Percentiles rank a stretch among this genome's conserved stretches.
phyloP scores from a whole-genome alignment of 2,329 filamentous ascomycete species.

The Aspergillus sp. region DNA sequence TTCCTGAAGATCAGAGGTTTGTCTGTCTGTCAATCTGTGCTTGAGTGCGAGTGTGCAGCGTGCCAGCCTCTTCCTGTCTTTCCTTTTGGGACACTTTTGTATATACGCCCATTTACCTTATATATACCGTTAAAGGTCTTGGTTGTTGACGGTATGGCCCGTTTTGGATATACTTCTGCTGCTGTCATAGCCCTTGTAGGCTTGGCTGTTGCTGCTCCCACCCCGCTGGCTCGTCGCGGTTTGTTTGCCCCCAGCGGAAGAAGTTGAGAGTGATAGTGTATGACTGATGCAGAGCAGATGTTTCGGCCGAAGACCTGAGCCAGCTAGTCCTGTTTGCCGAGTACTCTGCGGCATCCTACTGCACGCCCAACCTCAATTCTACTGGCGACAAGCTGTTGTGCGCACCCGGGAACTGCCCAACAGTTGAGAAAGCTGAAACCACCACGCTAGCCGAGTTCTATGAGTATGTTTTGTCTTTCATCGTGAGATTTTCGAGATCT shows the following conservation, averaged over 20 bases:
- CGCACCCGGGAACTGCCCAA: constrained; percentile 47
- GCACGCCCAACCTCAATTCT: constrained; percentile 49
- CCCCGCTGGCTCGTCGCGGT: constrained; percentile 24
- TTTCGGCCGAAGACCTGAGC: constrained; percentile 42
- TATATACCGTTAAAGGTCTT: not conserved
- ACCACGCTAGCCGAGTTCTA: constrained; percentile 50
- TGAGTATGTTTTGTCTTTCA: constrained; percentile 37
- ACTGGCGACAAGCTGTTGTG: constrained; percentile 47
- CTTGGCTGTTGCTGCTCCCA: constrained; percentile 9
- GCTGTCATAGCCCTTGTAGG: constrained; percentile 4
- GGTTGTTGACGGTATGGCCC: constrained; percentile 6
- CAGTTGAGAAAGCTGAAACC: constrained; percentile 49
- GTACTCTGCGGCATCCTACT: constrained; percentile 56
- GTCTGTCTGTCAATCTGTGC: not conserved
- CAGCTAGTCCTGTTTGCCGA: constrained; percentile 51
- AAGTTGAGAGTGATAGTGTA: not conserved
- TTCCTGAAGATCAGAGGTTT: constrained; percentile 1
- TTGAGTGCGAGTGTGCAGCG: not conserved
- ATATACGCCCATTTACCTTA: not conserved
- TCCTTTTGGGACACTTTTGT: not conserved
- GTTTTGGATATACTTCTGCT: constrained; percentile 7
- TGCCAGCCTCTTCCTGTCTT: not conserved
- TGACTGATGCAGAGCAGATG: constrained; percentile 26
- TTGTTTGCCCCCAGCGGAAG: not conserved
- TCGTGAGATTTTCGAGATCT: not conserved